Conservation (phyloP, 441 rosid genomes). For the Euphorbia schlechtendalii region DNA sequence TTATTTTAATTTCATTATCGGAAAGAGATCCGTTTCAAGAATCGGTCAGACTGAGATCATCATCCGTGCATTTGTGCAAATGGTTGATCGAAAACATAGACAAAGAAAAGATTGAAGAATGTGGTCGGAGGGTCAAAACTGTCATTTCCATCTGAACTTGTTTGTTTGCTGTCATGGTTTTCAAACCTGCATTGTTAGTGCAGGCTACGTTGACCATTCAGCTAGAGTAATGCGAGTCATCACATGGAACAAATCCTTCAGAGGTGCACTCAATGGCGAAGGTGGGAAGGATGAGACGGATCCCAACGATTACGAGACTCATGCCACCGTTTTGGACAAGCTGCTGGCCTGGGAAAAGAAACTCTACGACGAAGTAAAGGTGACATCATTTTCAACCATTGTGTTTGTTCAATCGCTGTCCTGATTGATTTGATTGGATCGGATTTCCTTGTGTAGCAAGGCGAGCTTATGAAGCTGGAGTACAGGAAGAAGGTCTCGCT, state of each 20-base stretch:
- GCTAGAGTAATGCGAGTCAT: constrained; percentile 94
- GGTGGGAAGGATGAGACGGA: constrained; percentile 64
- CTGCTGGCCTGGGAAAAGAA: constrained; percentile 95
- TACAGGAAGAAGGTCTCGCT: constrained; percentile 73
- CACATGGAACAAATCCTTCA: constrained; percentile 90
- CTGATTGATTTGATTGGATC: too few species aligned
- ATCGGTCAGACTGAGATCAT: too few species aligned
- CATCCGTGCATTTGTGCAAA: too few species aligned
- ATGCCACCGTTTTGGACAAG: constrained; percentile 91
- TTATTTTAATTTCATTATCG: too few species aligned
- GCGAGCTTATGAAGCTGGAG: constrained; percentile 87
- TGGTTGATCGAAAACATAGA: too few species aligned
- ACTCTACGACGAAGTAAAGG: constrained; percentile 97
- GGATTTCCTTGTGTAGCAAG: constrained; percentile 49
- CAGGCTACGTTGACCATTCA: constrained; percentile 48
- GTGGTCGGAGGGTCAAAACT: too few species aligned
- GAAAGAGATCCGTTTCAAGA: too few species aligned
- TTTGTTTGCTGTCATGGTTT: too few species aligned
- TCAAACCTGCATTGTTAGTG: too few species aligned
- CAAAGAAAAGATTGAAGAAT: too few species aligned
- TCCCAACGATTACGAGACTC: constrained; percentile 75
- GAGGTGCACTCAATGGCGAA: constrained; percentile 46
- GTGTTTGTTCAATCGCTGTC: too few species aligned
- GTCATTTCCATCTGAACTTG: too few species aligned
- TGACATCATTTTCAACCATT: constrained; percentile 17